phyloP scores from a whole-genome alignment of 768 basidiomycete genomes.

The Krasilnikovozyma curviuscula region DNA sequence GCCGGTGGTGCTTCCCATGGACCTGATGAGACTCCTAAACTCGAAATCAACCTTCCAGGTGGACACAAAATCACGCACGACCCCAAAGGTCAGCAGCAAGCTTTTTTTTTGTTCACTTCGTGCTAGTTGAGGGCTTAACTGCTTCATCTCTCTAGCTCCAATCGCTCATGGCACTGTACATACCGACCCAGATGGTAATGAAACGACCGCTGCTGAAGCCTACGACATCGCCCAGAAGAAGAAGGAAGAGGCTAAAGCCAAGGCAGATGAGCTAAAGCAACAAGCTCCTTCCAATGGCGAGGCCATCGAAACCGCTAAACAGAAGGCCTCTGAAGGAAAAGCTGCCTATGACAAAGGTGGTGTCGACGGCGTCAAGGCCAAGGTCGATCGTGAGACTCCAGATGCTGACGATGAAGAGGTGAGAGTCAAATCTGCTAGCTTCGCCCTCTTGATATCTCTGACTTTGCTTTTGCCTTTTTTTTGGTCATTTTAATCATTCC shows the following conservation, averaged over 20 bases:
- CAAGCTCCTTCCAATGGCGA: constrained; percentile 12
- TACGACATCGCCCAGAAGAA: constrained; percentile 22
- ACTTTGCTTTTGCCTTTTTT: not conserved
- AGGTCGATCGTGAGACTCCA: constrained; percentile 20
- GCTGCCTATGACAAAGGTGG: constrained; percentile 17
- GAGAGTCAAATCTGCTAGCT: not conserved
- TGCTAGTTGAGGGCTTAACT: no score
- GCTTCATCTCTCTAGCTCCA: no score
- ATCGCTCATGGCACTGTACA: constrained; percentile 5
- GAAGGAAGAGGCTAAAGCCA: constrained; percentile 19
- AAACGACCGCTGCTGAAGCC: constrained; percentile 22
- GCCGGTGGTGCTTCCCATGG: constrained; percentile 20
- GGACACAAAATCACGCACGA: constrained; percentile 21
- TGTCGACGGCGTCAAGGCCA: constrained; percentile 14
- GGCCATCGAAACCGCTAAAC: constrained; percentile 10
- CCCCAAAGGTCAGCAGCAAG: no score
- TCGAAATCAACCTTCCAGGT: constrained; percentile 34
- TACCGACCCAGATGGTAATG: constrained; percentile 26
- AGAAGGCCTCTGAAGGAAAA: constrained; percentile 10
- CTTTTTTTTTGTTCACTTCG: no score
- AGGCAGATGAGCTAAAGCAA: constrained; percentile 18
- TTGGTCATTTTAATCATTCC: not conserved
- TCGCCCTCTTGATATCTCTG: no score
- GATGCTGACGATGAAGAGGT: constrained; percentile 11
- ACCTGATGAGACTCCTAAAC: constrained; percentile 33